Evolutionary conservation across 2,329 filamentous ascomycete genomes (phyloP).

Genomic region (Fusarium foetens): DNA sequence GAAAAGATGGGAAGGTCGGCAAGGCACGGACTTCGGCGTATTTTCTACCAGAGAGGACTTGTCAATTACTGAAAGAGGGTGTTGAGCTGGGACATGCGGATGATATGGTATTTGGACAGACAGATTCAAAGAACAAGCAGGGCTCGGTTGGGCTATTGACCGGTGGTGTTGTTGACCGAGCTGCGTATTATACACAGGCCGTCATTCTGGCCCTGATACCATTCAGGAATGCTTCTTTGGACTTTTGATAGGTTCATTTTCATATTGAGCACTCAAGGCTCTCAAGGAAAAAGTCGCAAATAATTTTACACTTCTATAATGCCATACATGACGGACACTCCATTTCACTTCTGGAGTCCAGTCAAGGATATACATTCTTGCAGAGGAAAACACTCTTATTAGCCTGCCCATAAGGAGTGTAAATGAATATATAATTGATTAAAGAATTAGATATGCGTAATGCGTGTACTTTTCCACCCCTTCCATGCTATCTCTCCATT

Average conservation of each 20-base stretch:
- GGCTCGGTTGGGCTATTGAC: slow-evolving; percentile 56
- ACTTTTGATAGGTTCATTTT: slow-evolving; percentile 39
- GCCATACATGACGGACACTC: background rate
- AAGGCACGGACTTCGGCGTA: slow-evolving; percentile 53
- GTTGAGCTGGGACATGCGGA: slow-evolving; percentile 54
- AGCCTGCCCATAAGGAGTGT: background rate
- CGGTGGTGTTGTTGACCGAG: slow-evolving; percentile 50
- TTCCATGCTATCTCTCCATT: slow-evolving; percentile 2
- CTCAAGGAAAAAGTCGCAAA: background rate
- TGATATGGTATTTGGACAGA: slow-evolving; percentile 51
- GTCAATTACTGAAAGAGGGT: slow-evolving; percentile 49
- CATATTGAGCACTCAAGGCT: background rate
- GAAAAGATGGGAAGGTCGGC: slow-evolving; percentile 44
- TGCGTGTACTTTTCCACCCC: slow-evolving; percentile 20
- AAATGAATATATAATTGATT: slow-evolving; percentile 1
- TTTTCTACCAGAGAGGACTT: slow-evolving; percentile 52
- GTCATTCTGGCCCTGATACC: slow-evolving; percentile 55
- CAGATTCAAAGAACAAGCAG: slow-evolving; percentile 52
- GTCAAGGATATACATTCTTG: background rate
- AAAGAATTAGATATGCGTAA: slow-evolving; percentile 7
- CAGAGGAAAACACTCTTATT: background rate
- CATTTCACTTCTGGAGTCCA: too few species aligned
- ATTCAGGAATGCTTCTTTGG: slow-evolving; percentile 50
- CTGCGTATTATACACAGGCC: slow-evolving; percentile 52
- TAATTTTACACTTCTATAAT: background rate